Evolutionary conservation across 2,329 filamentous ascomycete species (phyloP).

Genomic region (Botryotinia narcissicola): DNA sequence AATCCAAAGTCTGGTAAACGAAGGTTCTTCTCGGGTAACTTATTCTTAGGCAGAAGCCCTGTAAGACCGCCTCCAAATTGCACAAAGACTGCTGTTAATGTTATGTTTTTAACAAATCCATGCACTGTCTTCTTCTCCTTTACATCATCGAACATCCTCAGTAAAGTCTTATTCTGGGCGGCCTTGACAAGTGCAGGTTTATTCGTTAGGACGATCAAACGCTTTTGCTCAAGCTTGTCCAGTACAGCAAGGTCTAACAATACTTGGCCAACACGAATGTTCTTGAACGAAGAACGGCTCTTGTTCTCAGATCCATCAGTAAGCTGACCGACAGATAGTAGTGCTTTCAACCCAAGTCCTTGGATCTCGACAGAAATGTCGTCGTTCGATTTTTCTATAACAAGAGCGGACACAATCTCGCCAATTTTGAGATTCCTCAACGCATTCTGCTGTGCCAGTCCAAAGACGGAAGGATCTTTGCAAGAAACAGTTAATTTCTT

Average conservation of each 20-base stretch:
- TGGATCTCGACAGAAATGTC: constrained; percentile 75
- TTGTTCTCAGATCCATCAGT: constrained; percentile 82
- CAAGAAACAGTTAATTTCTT: constrained; percentile 83
- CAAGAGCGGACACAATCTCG: constrained; percentile 71
- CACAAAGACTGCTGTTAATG: constrained; percentile 78
- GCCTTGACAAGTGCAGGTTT: constrained; percentile 81
- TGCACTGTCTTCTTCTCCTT: constrained; percentile 65
- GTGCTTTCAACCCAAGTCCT: constrained; percentile 71
- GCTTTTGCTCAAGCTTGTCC: constrained; percentile 77
- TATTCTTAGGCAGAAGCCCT: constrained; percentile 75
- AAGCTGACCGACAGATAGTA: constrained; percentile 74
- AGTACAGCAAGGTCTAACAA: constrained; percentile 80
- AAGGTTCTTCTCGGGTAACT: constrained; percentile 69
- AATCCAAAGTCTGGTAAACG: constrained; percentile 74
- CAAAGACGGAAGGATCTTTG: constrained; percentile 80
- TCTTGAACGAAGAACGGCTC: constrained; percentile 72
- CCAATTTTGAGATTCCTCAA: constrained; percentile 73
- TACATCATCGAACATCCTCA: constrained; percentile 70
- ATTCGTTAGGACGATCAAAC: constrained; percentile 72
- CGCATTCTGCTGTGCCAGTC: constrained; percentile 70
- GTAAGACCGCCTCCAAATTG: constrained; percentile 77
- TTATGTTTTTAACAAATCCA: constrained; percentile 85
- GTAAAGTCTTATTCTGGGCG: constrained; percentile 66
- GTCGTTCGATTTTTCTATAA: constrained; percentile 77
- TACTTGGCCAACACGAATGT: constrained; percentile 79